These are phyloP conservation scores for Capsella rubella DNA, from an alignment of 441 rosid species.

Conservation along the genomic window DNA sequence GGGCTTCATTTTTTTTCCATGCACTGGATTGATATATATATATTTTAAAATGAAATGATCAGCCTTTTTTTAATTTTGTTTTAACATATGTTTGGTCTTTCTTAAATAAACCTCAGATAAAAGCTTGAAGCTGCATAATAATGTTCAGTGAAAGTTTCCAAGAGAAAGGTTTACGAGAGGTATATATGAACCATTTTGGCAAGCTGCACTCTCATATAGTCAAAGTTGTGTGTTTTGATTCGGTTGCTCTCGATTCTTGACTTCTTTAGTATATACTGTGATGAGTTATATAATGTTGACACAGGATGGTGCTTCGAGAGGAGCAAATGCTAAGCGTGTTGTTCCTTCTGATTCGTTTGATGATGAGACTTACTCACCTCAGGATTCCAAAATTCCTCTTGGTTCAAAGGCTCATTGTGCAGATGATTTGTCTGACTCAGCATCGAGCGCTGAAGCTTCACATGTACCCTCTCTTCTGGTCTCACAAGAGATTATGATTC, in stretches of 20 bases:
- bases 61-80: background rate
- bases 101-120: background rate
- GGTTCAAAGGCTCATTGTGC: conserved; percentile 42
- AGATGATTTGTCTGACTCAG: conserved; percentile 52
- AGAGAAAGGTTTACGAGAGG: background rate
- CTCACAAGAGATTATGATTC: background rate
- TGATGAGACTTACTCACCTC: conserved; percentile 61
- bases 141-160: background rate
- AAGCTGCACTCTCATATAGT: background rate
- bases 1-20: background rate
- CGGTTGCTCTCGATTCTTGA: background rate
- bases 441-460: conserved; percentile 42
- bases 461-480: conserved; percentile 2
- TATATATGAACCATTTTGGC: background rate
- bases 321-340: conserved; percentile 39
- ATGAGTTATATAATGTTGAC: conserved; percentile 29
- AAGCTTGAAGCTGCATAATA: background rate
- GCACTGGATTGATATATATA: background rate
- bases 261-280: background rate
- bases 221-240: conserved; percentile 29
- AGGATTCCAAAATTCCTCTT: conserved; percentile 32
- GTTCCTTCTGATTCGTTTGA: conserved; percentile 42
- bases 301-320: conserved; percentile 49
- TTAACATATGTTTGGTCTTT: background rate
- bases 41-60: background rate